Conservation (phyloP, 768 basidiomycete species). For the Pleurotus sapidus region DNA sequence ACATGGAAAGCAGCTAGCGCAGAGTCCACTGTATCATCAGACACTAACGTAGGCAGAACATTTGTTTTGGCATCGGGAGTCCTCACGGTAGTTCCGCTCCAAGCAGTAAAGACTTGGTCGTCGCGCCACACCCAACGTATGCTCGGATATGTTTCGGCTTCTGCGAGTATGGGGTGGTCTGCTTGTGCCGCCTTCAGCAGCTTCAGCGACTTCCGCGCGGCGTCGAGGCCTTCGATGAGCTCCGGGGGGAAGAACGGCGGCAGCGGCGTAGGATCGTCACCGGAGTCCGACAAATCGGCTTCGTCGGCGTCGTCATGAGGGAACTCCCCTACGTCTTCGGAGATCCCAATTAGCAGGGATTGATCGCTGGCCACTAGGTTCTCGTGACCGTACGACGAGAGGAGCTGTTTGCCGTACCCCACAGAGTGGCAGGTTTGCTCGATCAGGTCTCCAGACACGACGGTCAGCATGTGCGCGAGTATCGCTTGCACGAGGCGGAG, state of each 20-base stretch:
- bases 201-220: constrained; percentile 67
- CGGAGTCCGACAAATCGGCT: constrained; percentile 19
- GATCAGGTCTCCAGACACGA: constrained; percentile 62
- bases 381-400: constrained; percentile 1
- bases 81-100: constrained; percentile 22
- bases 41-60: constrained; percentile 5
- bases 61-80: not conserved
- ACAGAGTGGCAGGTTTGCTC: constrained; percentile 55
- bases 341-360: constrained; percentile 32
- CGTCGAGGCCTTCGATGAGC: constrained; percentile 51
- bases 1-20: constrained; percentile 45
- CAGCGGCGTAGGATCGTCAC: constrained; percentile 35
- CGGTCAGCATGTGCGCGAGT: constrained; percentile 67
- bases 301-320: constrained; percentile 37
- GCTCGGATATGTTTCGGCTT: constrained; percentile 16
- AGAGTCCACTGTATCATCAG: constrained; percentile 17
- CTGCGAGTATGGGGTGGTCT: constrained; percentile 54
- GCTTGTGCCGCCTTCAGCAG: constrained; percentile 64
- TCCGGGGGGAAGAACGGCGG: constrained; percentile 62
- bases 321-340: constrained; percentile 31
- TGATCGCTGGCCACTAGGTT: constrained; percentile 16
- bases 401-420: constrained; percentile 40
- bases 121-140: constrained; percentile 67
- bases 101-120: constrained; percentile 48
- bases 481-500: constrained; percentile 44